These are phyloP conservation scores for Beauveria brongniartii DNA, from an alignment of 2,329 filamentous ascomycete genomes.

Conservation along the genomic window DNA sequence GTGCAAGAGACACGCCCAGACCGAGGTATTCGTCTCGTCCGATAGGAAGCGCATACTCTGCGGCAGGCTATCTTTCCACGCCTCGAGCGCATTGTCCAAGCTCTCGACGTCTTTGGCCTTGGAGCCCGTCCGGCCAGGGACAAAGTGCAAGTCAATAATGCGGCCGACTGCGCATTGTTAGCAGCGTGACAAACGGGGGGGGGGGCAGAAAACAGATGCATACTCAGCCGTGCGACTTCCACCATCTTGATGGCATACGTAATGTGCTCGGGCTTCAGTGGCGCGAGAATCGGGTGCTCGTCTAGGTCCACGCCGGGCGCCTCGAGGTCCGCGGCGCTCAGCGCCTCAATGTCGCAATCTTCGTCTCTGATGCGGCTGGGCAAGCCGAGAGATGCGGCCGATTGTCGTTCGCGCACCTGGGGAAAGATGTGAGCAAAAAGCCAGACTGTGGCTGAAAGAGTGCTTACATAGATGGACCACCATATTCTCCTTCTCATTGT, in stretches of 20 bases:
- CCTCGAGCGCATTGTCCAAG: constrained; percentile 24
- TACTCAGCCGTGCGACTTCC: constrained; percentile 26
- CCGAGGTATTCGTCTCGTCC: constrained; percentile 26
- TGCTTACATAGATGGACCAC: constrained; percentile 45
- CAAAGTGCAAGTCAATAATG: constrained; percentile 29
- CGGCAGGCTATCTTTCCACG: constrained; percentile 27
- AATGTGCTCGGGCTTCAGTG: constrained; percentile 24
- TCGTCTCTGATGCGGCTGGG: constrained; percentile 30
- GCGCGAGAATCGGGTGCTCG: constrained; percentile 20
- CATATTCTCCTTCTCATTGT: constrained; percentile 39
- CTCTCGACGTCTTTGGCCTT: constrained; percentile 20
- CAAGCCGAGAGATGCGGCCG: constrained; percentile 27
- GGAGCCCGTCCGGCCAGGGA: constrained; percentile 24
- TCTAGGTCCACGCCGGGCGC: constrained; percentile 18
- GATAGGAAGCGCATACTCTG: constrained; percentile 21
- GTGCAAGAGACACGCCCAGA: constrained; percentile 29
- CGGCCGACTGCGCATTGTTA: constrained; percentile 22
- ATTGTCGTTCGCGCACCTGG: constrained; percentile 29
- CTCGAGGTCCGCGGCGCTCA: constrained; percentile 24
- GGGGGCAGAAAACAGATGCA: not conserved
- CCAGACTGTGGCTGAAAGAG: not conserved
- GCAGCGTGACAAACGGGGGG: not conserved
- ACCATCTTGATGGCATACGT: constrained; percentile 31
- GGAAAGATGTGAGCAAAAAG: constrained; percentile 6
- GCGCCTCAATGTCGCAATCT: constrained; percentile 30